These are phyloP conservation scores for Cardiospermum halicacabum DNA, from an alignment of 345 rosid species.

Conservation along the genomic window DNA sequence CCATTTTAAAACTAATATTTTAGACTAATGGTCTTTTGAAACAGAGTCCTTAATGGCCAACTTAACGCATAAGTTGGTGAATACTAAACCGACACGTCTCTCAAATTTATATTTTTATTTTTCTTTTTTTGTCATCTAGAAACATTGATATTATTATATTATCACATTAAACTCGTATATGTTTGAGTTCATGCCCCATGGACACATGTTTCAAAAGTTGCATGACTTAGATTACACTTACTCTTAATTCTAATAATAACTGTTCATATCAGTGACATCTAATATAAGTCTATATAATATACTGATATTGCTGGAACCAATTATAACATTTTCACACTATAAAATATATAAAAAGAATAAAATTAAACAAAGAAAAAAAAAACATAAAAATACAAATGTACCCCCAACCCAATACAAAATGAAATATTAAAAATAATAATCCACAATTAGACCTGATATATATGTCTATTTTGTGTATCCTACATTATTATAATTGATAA, in stretches of 20 bases:
- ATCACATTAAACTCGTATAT: not conserved
- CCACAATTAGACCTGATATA: slow-evolving; percentile 23
- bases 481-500: slow-evolving; percentile 13
- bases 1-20: not conserved
- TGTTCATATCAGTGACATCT: slow-evolving; percentile 26
- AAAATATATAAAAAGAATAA: slow-evolving; percentile 21
- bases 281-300: slow-evolving; percentile 6
- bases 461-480: slow-evolving; percentile 1
- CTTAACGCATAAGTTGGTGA: slow-evolving; percentile 33
- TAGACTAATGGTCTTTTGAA: slow-evolving; percentile 14
- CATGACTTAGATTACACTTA: slow-evolving; percentile 31
- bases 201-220: slow-evolving; percentile 52
- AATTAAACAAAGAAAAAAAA: slow-evolving; percentile 19
- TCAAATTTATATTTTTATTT: not conserved
- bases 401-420: not conserved
- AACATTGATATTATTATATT: slow-evolving; percentile 16
- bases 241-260: slow-evolving; percentile 22
- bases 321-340: slow-evolving; percentile 41
- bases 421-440: slow-evolving; percentile 8
- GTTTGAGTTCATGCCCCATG: slow-evolving; percentile 57
- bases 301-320: slow-evolving; percentile 75
- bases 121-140: slow-evolving; percentile 32
- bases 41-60: slow-evolving; percentile 32
- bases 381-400: slow-evolving; percentile 21
- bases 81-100: slow-evolving; percentile 43